Conservation (phyloP, 257 asterid species). For the Solanum pennellii region DNA sequence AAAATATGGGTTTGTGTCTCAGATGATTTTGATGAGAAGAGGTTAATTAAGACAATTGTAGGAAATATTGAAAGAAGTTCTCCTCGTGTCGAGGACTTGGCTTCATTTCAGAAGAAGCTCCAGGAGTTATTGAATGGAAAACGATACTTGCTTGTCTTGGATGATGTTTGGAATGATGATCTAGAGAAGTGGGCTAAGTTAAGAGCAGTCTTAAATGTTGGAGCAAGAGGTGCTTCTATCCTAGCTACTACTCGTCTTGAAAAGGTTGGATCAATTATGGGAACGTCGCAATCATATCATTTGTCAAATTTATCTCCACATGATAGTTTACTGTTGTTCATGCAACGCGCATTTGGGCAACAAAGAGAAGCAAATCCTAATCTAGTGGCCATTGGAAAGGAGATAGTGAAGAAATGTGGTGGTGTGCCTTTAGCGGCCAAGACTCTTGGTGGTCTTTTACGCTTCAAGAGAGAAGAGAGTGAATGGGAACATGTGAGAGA, state of each 20-base stretch:
- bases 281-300: conserved; percentile 2
- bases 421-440: conserved; percentile 22
- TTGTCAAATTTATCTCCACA: background rate
- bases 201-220: background rate
- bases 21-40: background rate
- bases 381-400: conserved; percentile 9
- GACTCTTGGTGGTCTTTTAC: conserved; percentile 17
- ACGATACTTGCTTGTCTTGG: background rate
- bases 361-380: background rate
- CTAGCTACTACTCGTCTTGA: conserved; percentile 17
- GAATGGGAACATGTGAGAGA: conserved; percentile 15
- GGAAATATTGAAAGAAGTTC: background rate
- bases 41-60: background rate
- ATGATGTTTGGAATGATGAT: background rate
- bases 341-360: conserved; percentile 8
- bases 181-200: background rate
- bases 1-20: background rate
- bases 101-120: background rate
- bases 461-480: conserved; percentile 5
- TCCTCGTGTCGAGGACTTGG: background rate
- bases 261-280: conserved; percentile 11
- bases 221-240: conserved; percentile 11
- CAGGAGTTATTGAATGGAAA: background rate
- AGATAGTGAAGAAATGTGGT: conserved; percentile 14
- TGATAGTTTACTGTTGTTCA: conserved; percentile 14